A percentile compares a stretch with the other conserved stretches of the same genome.
These are phyloP conservation scores for Dothistroma septosporum DNA, from an alignment of 2,329 filamentous ascomycete genomes.

Conservation along the genomic window DNA sequence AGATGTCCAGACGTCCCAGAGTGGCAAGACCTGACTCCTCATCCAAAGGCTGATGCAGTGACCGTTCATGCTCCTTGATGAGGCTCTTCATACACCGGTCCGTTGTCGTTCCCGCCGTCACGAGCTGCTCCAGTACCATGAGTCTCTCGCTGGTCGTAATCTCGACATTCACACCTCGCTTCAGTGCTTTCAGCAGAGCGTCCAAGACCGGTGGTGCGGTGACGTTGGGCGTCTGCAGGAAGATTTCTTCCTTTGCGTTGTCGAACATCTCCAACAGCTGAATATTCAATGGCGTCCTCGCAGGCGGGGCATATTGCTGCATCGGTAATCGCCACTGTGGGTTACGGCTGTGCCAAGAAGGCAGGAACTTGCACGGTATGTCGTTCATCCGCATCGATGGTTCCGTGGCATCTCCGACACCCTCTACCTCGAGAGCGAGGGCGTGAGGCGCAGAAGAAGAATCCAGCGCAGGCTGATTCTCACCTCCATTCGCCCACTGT, in stretches of 20 bases:
- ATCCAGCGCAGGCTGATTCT: constrained; percentile 7
- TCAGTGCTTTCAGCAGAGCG: constrained; percentile 58
- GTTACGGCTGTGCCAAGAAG: constrained; percentile 68
- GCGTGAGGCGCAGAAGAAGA: not conserved
- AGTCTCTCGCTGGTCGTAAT: constrained; percentile 35
- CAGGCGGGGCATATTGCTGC: constrained; percentile 44
- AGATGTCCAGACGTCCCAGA: constrained; percentile 54
- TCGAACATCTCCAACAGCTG: constrained; percentile 60
- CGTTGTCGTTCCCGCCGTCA: constrained; percentile 73
- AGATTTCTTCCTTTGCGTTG: constrained; percentile 57
- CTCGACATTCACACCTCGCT: constrained; percentile 61
- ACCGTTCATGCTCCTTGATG: constrained; percentile 50
- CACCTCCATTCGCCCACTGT: constrained; percentile 58
- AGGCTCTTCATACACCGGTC: constrained; percentile 59
- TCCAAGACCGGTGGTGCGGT: constrained; percentile 63
- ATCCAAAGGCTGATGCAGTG: constrained; percentile 20
- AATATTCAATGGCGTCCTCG: constrained; percentile 63
- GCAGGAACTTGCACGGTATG: constrained; percentile 61
- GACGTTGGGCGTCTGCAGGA: constrained; percentile 73
- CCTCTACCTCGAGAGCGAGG: not conserved
- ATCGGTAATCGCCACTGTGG: constrained; percentile 61
- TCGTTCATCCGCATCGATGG: not conserved
- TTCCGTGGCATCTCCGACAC: not conserved
- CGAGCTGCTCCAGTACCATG: constrained; percentile 66
- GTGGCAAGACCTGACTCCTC: constrained; percentile 43